Percentiles rank a stretch among this genome's conserved stretches.
These are phyloP conservation scores for Penicillium hesseltinei DNA, from an alignment of 2,329 filamentous ascomycete genomes.

Conservation along the genomic window DNA sequence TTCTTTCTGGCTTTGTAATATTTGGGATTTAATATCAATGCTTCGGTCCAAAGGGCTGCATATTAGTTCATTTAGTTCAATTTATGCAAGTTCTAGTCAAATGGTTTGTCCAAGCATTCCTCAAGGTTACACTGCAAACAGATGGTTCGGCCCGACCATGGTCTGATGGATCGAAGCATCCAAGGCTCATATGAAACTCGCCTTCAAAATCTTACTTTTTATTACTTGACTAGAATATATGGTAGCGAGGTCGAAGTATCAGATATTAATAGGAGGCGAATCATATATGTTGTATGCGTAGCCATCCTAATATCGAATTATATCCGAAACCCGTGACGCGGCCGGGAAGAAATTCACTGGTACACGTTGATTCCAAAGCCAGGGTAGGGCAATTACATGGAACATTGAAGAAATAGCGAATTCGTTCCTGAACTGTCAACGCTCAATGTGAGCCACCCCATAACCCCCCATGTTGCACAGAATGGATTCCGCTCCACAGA, in stretches of 20 bases:
- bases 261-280: conserved; percentile 4
- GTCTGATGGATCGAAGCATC: background rate
- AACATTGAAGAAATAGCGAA: background rate
- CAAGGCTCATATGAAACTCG: background rate
- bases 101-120: background rate
- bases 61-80: too few species aligned
- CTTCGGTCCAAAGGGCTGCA: background rate
- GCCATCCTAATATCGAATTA: conserved; percentile 3
- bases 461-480: background rate
- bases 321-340: conserved; percentile 24
- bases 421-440: background rate
- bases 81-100: background rate
- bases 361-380: conserved; percentile 1
- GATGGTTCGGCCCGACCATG: background rate
- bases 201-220: background rate
- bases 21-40: background rate
- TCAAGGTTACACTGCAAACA: background rate
- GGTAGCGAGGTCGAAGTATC: conserved; percentile 2
- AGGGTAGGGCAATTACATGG: background rate
- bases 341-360: conserved; percentile 7
- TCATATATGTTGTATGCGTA: background rate
- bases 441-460: background rate
- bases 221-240: background rate
- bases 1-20: background rate
- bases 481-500: conserved; percentile 6